A percentile compares a stretch with the other conserved stretches of the same genome.
These are phyloP conservation scores for Colletotrichum tabaci DNA, from an alignment of 2,329 filamentous ascomycete species.

Conservation along the genomic window DNA sequence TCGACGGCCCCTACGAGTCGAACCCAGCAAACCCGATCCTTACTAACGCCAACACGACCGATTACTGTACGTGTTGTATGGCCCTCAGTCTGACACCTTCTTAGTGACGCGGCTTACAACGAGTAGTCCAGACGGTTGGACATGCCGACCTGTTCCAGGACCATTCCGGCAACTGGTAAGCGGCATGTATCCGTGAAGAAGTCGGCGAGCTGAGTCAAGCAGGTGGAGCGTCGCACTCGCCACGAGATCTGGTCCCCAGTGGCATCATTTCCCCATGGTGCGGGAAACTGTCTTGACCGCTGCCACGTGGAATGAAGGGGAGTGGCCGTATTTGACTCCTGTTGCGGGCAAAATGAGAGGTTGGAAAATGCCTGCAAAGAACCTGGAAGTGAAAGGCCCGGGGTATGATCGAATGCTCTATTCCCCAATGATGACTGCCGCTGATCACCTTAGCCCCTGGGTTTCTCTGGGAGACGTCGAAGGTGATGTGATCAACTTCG, in stretches of 20 bases:
- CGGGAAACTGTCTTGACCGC: constrained; percentile 58
- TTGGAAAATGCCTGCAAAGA: constrained; percentile 52
- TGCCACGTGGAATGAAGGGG: constrained; percentile 52
- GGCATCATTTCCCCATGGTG: constrained; percentile 58
- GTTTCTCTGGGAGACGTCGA: constrained; percentile 48
- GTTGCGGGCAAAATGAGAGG: constrained; percentile 53
- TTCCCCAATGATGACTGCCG: background rate
- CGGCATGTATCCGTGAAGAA: background rate
- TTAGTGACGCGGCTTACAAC: background rate
- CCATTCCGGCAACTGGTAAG: constrained; percentile 51
- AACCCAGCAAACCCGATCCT: constrained; percentile 62
- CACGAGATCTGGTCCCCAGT: constrained; percentile 56
- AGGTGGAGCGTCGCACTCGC: constrained; percentile 58
- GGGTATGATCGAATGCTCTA: constrained; percentile 49
- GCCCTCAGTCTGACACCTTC: no score
- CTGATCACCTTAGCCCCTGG: constrained; percentile 43
- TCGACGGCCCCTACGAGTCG: constrained; percentile 62
- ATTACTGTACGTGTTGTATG: constrained; percentile 49
- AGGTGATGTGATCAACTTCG: constrained; percentile 63
- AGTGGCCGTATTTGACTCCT: constrained; percentile 51
- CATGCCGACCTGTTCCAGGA: constrained; percentile 72
- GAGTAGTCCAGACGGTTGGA: constrained; percentile 64
- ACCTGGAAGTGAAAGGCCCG: constrained; percentile 48
- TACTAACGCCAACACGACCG: constrained; percentile 60
- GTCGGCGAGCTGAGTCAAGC: background rate